Conservation (phyloP, 2,329 filamentous ascomycete genomes). For the Calonectria leucothoes region DNA sequence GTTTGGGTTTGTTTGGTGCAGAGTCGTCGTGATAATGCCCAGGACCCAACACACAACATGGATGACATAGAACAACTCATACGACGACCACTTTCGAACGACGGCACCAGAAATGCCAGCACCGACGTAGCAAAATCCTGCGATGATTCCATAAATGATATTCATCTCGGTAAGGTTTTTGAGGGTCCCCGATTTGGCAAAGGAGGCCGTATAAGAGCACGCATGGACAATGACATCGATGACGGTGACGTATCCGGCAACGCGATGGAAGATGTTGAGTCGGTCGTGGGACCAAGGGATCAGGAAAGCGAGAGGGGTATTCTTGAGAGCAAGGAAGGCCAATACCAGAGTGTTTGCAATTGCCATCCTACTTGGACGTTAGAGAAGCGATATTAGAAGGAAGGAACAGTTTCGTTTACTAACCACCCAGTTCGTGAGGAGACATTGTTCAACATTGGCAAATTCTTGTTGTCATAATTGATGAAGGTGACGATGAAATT, state of each 20-base stretch:
- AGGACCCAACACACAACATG: slow-evolving; percentile 63
- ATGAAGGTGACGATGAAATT: slow-evolving; percentile 50
- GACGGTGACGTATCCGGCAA: slow-evolving; percentile 63
- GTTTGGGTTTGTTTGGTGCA: slow-evolving; percentile 62
- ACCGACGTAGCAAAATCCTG: slow-evolving; percentile 58
- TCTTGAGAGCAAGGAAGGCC: slow-evolving; percentile 67
- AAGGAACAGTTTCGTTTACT: slow-evolving; percentile 14
- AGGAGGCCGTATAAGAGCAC: slow-evolving; percentile 55
- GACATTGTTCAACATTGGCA: slow-evolving; percentile 48
- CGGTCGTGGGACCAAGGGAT: slow-evolving; percentile 68
- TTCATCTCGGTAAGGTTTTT: slow-evolving; percentile 48
- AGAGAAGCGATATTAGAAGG: not conserved
- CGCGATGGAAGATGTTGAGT: slow-evolving; percentile 67
- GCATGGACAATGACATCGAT: slow-evolving; percentile 59
- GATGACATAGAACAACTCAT: slow-evolving; percentile 67
- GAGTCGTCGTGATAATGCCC: slow-evolving; percentile 58
- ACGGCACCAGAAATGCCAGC: slow-evolving; percentile 56
- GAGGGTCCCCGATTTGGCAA: slow-evolving; percentile 45
- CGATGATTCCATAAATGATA: slow-evolving; percentile 61
- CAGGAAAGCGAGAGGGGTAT: slow-evolving; percentile 66
- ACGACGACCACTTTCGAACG: slow-evolving; percentile 62
- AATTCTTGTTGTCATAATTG: slow-evolving; percentile 46
- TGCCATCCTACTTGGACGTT: slow-evolving; percentile 48
- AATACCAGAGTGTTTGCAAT: slow-evolving; percentile 62
- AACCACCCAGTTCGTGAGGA: slow-evolving; percentile 54